Base-by-base conservation (phyloP, 805 yeast genomes). In the Lachancea waltii region DNA sequence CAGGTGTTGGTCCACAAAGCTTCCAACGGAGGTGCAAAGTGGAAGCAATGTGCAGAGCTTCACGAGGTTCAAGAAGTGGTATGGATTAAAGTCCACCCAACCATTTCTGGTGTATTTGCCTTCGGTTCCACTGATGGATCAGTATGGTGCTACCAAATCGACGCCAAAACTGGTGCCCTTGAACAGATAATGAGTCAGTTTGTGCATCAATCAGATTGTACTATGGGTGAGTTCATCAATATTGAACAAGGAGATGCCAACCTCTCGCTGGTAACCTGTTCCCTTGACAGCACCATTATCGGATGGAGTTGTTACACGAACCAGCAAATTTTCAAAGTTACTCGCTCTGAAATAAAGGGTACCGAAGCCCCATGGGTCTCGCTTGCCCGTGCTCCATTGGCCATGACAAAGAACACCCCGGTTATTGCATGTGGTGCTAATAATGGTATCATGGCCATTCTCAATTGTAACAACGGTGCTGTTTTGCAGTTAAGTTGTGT, bases 101-200 rank as follows among this genome's bases (percentile, higher is more conserved):
- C 68, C 15, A 81, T 79, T 54, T 73, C 79, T 17, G 50, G 53
- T 11, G 73, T 85, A 33, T 85, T 90, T 67, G 97, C 97, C 10
- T 85, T 85, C 56, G 97, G 97, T 45, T 90, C 86, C 16, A 67
- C 70, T 6, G 96, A 89, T 60, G 98, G 98, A 3, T 81, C 95
- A 0, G 94, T 89, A 3, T 90, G 96, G 95, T 85, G 81, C 19
- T 92, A 87, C 57, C 85, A 81, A 53, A 71, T 89, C 28, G 79
- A 74, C 68, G 44, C 48, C 8, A 27, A 40, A 10, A 60, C 63
- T 17, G 74, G 81, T 35, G 61, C 73, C 8, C 62, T 83, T 37
- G 85, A 77, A 41, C 83, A 79, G 56, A 63, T 84, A 25, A 80
- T 84, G 81, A 69, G 81, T 33, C 92, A 90, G 2, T 83, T 81